Conservation (phyloP, 768 basidiomycete genomes). For the Leucosporidium creatinivorum region DNA sequence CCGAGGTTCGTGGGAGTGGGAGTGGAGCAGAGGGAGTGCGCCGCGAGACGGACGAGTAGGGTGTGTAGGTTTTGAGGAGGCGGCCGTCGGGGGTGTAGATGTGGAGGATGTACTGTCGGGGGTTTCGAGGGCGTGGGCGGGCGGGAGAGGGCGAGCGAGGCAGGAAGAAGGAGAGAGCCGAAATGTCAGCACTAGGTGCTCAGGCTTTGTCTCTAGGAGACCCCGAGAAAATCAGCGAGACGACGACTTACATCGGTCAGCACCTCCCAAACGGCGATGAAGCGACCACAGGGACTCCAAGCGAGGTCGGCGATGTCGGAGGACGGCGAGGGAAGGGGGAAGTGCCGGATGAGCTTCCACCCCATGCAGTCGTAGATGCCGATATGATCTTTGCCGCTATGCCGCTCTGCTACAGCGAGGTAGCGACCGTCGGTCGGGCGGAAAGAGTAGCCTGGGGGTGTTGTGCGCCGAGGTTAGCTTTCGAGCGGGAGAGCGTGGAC, state of each 20-base stretch:
- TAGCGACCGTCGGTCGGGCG: slow-evolving; percentile 36
- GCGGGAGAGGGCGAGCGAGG: background rate
- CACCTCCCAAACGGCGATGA: slow-evolving; percentile 41
- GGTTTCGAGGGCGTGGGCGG: background rate
- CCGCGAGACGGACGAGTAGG: slow-evolving; percentile 34
- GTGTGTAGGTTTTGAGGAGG: slow-evolving; percentile 35
- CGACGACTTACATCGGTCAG: slow-evolving; percentile 38
- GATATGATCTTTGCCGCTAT: slow-evolving; percentile 40
- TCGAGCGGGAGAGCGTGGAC: too few species aligned
- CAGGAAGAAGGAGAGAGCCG: too few species aligned
- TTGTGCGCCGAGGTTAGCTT: too few species aligned
- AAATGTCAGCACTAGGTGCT: too few species aligned
- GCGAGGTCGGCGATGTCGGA: slow-evolving; percentile 40
- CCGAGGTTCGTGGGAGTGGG: background rate
- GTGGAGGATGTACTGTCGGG: slow-evolving; percentile 40
- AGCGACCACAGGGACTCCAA: slow-evolving; percentile 43
- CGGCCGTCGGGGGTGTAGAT: slow-evolving; percentile 42
- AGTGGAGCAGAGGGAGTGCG: too few species aligned
- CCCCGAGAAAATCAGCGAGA: too few species aligned
- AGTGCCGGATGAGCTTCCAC: slow-evolving; percentile 34
- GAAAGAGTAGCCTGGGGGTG: slow-evolving; percentile 17
- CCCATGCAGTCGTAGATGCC: slow-evolving; percentile 41
- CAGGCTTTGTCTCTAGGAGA: too few species aligned
- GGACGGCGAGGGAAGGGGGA: slow-evolving; percentile 40
- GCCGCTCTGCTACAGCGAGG: slow-evolving; percentile 42